These are phyloP conservation scores for Eutypa lata DNA, from an alignment of 2,329 filamentous ascomycete genomes.

Conservation along the genomic window DNA sequence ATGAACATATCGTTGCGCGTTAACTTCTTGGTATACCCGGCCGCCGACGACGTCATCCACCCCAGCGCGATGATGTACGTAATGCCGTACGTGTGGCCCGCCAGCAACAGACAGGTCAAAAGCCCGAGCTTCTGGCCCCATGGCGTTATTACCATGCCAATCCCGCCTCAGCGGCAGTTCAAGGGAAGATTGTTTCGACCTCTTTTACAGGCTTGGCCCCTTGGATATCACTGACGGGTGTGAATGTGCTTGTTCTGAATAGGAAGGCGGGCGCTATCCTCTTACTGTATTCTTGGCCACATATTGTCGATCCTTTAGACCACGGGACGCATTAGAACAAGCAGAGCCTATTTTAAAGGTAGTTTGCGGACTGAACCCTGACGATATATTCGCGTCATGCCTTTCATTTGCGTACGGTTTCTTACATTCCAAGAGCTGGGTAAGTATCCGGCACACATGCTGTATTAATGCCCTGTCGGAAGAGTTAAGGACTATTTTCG, in stretches of 20 bases:
- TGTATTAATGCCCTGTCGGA: not conserved
- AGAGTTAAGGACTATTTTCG: not conserved
- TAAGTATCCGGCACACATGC: not conserved
- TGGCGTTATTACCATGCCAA: no score
- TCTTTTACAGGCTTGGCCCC: no score
- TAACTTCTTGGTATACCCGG: no score
- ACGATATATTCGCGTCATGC: not conserved
- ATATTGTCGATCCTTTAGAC: not conserved
- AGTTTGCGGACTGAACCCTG: not conserved
- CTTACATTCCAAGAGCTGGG: not conserved
- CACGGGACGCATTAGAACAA: not conserved
- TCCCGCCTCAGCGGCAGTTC: no score
- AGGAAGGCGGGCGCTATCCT: slow-evolving; percentile 1
- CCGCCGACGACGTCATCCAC: no score
- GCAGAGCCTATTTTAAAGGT: not conserved
- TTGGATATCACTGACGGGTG: not conserved
- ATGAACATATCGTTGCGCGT: no score
- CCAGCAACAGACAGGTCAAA: no score
- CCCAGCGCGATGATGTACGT: no score
- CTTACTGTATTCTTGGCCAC: not conserved
- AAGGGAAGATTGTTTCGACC: no score
- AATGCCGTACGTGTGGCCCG: no score
- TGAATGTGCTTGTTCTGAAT: not conserved
- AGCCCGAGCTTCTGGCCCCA: no score
- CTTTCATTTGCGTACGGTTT: not conserved